These are phyloP conservation scores for Scedosporium dehoogii DNA, from an alignment of 2,329 filamentous ascomycete genomes.

Conservation along the genomic window DNA sequence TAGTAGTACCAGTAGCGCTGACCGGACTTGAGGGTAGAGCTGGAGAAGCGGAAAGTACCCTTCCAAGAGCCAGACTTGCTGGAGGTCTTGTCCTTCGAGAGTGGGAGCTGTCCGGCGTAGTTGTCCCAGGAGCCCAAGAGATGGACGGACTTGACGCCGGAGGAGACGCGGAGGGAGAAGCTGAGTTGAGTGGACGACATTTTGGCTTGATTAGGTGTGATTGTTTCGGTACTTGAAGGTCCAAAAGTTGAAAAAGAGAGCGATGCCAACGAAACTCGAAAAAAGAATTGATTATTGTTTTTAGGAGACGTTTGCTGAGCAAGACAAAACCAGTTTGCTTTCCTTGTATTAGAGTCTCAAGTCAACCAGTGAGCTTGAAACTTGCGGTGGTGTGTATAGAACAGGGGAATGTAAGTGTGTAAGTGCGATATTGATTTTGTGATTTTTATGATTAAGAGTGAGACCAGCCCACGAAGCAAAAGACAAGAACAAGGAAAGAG, in stretches of 20 bases:
- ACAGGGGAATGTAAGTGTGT: slow-evolving; percentile 13
- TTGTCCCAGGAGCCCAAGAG: slow-evolving; percentile 97
- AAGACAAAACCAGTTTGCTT: slow-evolving; percentile 12
- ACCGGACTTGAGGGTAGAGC: slow-evolving; percentile 73
- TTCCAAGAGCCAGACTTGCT: slow-evolving; percentile 89
- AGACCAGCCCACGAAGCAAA: slow-evolving; percentile 42
- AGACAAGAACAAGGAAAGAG: slow-evolving; percentile 28
- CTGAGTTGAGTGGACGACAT: slow-evolving; percentile 63
- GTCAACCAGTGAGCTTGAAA: slow-evolving; percentile 9
- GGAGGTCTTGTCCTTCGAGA: slow-evolving; percentile 75
- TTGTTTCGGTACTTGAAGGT: slow-evolving; percentile 10
- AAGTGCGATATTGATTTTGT: slow-evolving; percentile 17
- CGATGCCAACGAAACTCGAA: neutral
- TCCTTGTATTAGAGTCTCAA: slow-evolving; percentile 3
- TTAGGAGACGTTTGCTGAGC: slow-evolving; percentile 11
- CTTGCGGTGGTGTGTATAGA: neutral
- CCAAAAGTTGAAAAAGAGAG: slow-evolving; percentile 8
- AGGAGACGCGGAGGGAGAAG: slow-evolving; percentile 91
- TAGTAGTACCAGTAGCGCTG: slow-evolving; percentile 99
- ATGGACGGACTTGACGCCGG: slow-evolving; percentile 95
- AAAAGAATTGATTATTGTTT: slow-evolving; percentile 22
- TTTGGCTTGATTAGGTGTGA: slow-evolving; percentile 6
- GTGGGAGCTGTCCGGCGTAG: slow-evolving; percentile 88
- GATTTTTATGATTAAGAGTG: slow-evolving; percentile 18
- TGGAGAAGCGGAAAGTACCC: slow-evolving; percentile 93